Conservation (phyloP, 495 filamentous ascomycete species). For the Penicillium robsamsonii region DNA sequence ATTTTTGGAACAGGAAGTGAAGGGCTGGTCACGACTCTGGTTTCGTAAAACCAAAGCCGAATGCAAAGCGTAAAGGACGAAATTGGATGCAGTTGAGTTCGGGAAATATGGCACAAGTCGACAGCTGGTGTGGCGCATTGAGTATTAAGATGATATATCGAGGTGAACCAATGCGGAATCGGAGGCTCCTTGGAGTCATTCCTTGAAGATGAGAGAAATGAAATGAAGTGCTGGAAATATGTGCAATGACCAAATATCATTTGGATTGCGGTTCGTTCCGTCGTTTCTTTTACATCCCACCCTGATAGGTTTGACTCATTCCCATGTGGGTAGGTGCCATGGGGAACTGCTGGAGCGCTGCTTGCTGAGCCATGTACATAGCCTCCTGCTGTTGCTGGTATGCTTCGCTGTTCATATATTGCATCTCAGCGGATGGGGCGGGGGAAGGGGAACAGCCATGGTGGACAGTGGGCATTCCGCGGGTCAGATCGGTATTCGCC, state of each 20-base stretch:
- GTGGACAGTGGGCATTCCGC: slow-evolving; percentile 24
- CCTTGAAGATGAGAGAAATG: slow-evolving; percentile 17
- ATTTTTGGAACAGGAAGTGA: slow-evolving; percentile 38
- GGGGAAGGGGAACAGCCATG: slow-evolving; percentile 42
- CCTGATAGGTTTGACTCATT: slow-evolving; percentile 36
- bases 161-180: slow-evolving; percentile 18
- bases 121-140: slow-evolving; percentile 11
- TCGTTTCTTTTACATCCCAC: slow-evolving; percentile 23
- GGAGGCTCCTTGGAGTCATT: slow-evolving; percentile 19
- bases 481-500: slow-evolving; percentile 28
- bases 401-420: slow-evolving; percentile 38
- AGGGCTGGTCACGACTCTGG: slow-evolving; percentile 29
- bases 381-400: slow-evolving; percentile 39
- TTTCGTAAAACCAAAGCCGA: slow-evolving; percentile 25
- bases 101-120: slow-evolving; percentile 14
- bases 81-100: slow-evolving; percentile 12
- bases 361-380: slow-evolving; percentile 30
- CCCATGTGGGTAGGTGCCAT: slow-evolving; percentile 37
- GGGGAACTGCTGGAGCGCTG: slow-evolving; percentile 31
- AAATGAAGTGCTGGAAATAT: slow-evolving; percentile 23
- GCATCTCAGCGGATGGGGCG: slow-evolving; percentile 38
- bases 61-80: slow-evolving; percentile 29
- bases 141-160: slow-evolving; percentile 16
- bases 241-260: slow-evolving; percentile 29
- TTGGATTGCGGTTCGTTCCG: slow-evolving; percentile 21